phyloP scores from a whole-genome alignment of 169 alveolate genomes.

The Plasmodium coatneyi region DNA sequence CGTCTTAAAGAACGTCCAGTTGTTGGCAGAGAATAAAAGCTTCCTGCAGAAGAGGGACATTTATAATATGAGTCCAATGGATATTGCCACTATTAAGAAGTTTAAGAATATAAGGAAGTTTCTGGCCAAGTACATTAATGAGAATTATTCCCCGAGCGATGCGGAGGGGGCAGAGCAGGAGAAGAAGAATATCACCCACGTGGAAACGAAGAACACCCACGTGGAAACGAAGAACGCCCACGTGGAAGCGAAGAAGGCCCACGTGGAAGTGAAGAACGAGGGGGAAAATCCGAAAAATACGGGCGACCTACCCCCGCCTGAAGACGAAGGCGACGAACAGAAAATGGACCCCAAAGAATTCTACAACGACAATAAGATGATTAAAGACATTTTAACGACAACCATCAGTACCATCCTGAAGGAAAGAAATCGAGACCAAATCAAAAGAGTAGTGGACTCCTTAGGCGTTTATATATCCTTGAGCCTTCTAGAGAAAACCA shows the following conservation, averaged over 20 bases:
- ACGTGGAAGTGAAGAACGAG: background rate
- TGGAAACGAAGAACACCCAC: background rate
- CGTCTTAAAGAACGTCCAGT: conserved; percentile 84
- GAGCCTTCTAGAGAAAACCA: conserved; percentile 84
- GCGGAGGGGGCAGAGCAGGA: conserved; percentile 3
- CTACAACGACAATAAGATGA: conserved; percentile 67
- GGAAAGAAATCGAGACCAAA: conserved; percentile 87
- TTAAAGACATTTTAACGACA: conserved; percentile 83
- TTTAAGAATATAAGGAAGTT: conserved; percentile 73
- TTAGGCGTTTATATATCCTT: conserved; percentile 86
- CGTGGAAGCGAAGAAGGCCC: background rate
- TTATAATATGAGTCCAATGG: conserved; percentile 88
- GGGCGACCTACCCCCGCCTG: background rate
- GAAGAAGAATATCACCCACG: background rate
- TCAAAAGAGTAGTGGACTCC: conserved; percentile 84
- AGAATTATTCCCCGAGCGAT: conserved; percentile 15
- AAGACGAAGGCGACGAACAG: background rate
- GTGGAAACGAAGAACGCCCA: background rate
- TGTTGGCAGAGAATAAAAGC: conserved; percentile 83
- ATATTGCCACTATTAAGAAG: conserved; percentile 79
- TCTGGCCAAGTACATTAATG: conserved; percentile 22
- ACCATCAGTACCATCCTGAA: conserved; percentile 87
- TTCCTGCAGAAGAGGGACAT: conserved; percentile 81
- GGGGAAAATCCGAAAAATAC: background rate
- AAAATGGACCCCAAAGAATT: conserved; percentile 73